Percentiles rank a stretch among this genome's conserved stretches.
phyloP scores from a whole-genome alignment of 208 protist genomes.

The Leishmania tarentolae region DNA sequence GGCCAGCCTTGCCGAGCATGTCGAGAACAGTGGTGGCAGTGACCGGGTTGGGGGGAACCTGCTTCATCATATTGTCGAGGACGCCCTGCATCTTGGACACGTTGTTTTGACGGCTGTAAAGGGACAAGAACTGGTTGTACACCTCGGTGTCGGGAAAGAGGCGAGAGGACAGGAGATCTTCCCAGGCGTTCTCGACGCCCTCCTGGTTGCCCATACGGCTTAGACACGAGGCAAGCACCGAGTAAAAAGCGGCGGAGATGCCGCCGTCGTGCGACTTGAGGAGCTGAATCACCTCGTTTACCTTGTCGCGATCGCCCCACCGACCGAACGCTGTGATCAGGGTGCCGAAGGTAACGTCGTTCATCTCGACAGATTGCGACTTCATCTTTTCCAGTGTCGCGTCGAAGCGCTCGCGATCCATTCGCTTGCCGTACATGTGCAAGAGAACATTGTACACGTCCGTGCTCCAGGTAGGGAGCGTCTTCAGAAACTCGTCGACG shows the following conservation, averaged over 20 bases:
- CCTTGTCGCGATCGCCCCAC: constrained; percentile 68
- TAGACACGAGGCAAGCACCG: constrained; percentile 82
- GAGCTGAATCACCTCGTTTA: constrained; percentile 74
- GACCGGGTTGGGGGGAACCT: constrained; percentile 86
- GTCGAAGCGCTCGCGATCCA: constrained; percentile 65
- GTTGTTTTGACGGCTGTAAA: constrained; percentile 83
- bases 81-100: constrained; percentile 83
- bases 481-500: constrained; percentile 49
- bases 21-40: constrained; percentile 87
- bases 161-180: constrained; percentile 79
- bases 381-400: constrained; percentile 80
- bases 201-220: constrained; percentile 75
- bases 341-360: constrained; percentile 91
- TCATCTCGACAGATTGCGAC: constrained; percentile 72
- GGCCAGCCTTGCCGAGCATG: constrained; percentile 87
- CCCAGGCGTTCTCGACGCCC: constrained; percentile 85
- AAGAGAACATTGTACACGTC: constrained; percentile 90
- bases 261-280: constrained; percentile 78
- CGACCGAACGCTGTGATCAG: constrained; percentile 85
- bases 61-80: constrained; percentile 89
- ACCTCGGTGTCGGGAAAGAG: constrained; percentile 87
- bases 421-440: constrained; percentile 75
- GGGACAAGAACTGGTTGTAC: constrained; percentile 86
- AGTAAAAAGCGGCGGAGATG: constrained; percentile 84
- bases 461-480: constrained; percentile 61